phyloP scores from a whole-genome alignment of 441 rosid species.

The Bocquillonia castaneifolia region DNA sequence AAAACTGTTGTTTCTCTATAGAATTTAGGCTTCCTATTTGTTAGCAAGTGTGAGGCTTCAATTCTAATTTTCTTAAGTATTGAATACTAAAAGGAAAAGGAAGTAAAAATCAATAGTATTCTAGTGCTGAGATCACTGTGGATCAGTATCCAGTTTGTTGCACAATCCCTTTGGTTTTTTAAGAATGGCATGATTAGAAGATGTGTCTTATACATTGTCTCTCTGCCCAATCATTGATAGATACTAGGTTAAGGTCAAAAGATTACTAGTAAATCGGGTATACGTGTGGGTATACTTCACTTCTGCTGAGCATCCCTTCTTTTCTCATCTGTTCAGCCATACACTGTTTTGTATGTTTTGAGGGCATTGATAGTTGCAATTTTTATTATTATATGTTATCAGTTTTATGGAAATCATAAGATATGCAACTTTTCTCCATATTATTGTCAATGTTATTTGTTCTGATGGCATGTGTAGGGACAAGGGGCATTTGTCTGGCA shows the following conservation, averaged over 20 bases:
- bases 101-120: too few species aligned
- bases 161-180: background rate
- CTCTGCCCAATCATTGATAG: too few species aligned
- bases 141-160: background rate
- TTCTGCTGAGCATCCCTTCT: background rate
- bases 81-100: background rate
- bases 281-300: background rate
- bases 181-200: too few species aligned
- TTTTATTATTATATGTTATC: background rate
- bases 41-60: background rate
- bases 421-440: background rate
- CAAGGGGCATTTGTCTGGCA: conserved; percentile 67
- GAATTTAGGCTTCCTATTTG: background rate
- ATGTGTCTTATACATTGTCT: too few species aligned
- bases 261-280: background rate
- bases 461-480: conserved; percentile 36
- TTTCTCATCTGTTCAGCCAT: background rate
- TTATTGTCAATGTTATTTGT: conserved; percentile 11
- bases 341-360: background rate
- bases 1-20: background rate
- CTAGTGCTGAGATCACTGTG: background rate
- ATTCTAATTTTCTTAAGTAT: background rate
- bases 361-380: background rate
- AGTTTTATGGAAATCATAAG: background rate
- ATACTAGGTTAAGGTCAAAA: background rate